phyloP scores from a whole-genome alignment of 164 flowering plant genomes.

The Taxillus chinensis region DNA sequence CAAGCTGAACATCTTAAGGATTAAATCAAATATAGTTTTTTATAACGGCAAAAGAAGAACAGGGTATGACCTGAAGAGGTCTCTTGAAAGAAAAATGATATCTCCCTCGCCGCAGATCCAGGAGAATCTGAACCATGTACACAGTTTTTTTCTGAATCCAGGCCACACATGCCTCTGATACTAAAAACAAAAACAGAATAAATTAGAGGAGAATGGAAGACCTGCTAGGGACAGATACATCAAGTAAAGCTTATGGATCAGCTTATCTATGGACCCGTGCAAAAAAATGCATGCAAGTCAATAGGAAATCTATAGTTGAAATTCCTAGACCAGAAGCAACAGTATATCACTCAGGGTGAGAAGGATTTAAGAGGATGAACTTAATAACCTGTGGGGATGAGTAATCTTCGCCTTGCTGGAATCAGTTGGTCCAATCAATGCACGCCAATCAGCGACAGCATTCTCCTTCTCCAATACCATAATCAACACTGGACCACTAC shows the following conservation, averaged over 20 bases:
- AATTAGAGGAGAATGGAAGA: not conserved
- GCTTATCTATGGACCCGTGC: no score
- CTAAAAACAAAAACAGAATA: slow-evolving; percentile 25
- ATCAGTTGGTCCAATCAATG: slow-evolving; percentile 87
- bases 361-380: not conserved
- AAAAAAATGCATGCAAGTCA: no score
- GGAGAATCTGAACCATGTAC: slow-evolving; percentile 92
- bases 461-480: slow-evolving; percentile 79
- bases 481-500: slow-evolving; percentile 67
- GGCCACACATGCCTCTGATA: slow-evolving; percentile 82
- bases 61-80: slow-evolving; percentile 28
- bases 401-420: slow-evolving; percentile 65
- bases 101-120: slow-evolving; percentile 69
- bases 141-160: slow-evolving; percentile 54
- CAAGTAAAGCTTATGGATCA: not conserved
- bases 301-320: no score
- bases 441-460: slow-evolving; percentile 86
- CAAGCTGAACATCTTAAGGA: not conserved
- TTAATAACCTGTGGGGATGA: slow-evolving; percentile 61
- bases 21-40: not conserved
- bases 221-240: not conserved
- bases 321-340: no score
- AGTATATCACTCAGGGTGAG: no score
- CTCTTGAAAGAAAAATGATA: slow-evolving; percentile 59
- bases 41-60: slow-evolving; percentile 6